Evolutionary conservation across 202 grass and related monocot species (phyloP).

Genomic region (Brachypodium distachyon): DNA sequence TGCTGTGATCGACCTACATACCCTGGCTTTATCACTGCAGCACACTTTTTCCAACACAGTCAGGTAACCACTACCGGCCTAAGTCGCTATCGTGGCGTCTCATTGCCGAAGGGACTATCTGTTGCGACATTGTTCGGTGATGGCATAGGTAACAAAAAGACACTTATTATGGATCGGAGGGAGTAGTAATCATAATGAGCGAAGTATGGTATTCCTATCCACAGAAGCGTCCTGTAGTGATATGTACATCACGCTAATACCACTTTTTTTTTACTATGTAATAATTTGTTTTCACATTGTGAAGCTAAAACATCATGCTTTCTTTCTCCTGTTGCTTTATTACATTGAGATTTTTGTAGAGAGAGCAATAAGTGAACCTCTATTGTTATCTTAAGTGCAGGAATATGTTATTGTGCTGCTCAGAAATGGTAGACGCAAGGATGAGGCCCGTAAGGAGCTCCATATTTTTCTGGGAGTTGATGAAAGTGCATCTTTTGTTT

Average conservation of each 20-base stretch:
- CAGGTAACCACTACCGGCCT: no score
- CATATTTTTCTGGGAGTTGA: slow-evolving; percentile 43
- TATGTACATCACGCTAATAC: neutral
- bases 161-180: no score
- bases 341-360: neutral
- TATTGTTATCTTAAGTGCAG: slow-evolving; percentile 54
- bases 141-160: no score
- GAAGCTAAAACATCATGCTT: neutral
- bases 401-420: slow-evolving; percentile 62
- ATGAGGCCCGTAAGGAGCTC: slow-evolving; percentile 33
- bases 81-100: no score
- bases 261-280: neutral
- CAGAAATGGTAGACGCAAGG: slow-evolving; percentile 35
- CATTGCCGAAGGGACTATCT: no score
- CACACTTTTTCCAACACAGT: no score
- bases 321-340: neutral
- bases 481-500: slow-evolving; percentile 42
- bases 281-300: neutral
- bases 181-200: neutral
- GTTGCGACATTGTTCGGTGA: no score
- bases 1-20: no score
- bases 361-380: slow-evolving; percentile 6
- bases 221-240: neutral
- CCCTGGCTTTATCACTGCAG: no score
- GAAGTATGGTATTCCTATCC: neutral